These are phyloP conservation scores for Gossypium schwendimanii DNA, from an alignment of 441 rosid species.

Conservation along the genomic window DNA sequence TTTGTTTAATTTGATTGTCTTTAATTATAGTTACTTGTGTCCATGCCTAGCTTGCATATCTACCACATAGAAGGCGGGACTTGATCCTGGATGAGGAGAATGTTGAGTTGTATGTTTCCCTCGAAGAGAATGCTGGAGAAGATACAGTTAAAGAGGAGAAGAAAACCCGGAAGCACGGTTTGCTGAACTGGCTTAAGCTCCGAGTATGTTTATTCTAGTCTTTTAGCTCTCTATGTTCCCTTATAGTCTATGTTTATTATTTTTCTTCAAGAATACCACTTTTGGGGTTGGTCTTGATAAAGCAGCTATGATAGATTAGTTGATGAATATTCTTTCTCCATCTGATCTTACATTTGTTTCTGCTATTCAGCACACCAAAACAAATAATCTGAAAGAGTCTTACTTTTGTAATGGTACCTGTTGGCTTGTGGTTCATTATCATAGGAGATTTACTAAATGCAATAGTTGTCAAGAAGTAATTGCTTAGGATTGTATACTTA, in stretches of 20 bases:
- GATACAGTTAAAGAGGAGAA: conserved; percentile 73
- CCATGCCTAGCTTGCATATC: conserved; percentile 77
- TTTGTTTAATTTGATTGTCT: conserved; percentile 9
- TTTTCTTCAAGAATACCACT: background rate
- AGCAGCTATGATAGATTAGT: background rate
- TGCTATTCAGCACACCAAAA: background rate
- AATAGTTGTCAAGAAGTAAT: background rate
- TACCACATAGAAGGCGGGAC: conserved; percentile 90
- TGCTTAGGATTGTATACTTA: background rate
- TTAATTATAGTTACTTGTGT: conserved; percentile 25
- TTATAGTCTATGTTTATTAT: background rate
- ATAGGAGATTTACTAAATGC: background rate
- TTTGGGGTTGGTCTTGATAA: conserved; percentile 7
- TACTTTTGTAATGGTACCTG: background rate
- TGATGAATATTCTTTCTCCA: conserved; percentile 12
- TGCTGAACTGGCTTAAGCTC: conserved; percentile 90
- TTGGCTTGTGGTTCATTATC: background rate
- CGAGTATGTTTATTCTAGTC: conserved; percentile 45
- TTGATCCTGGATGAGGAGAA: conserved; percentile 84
- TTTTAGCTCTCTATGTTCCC: conserved; percentile 14
- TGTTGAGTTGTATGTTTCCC: conserved; percentile 65
- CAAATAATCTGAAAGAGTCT: background rate
- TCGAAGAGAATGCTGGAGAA: conserved; percentile 47
- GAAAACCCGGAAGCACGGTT: conserved; percentile 75
- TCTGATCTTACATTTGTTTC: conserved; percentile 7